A percentile compares a stretch with the other conserved stretches of the same genome.
These are phyloP conservation scores for Clarireedia hainanense DNA, from an alignment of 2,329 filamentous ascomycete species.

Conservation along the genomic window DNA sequence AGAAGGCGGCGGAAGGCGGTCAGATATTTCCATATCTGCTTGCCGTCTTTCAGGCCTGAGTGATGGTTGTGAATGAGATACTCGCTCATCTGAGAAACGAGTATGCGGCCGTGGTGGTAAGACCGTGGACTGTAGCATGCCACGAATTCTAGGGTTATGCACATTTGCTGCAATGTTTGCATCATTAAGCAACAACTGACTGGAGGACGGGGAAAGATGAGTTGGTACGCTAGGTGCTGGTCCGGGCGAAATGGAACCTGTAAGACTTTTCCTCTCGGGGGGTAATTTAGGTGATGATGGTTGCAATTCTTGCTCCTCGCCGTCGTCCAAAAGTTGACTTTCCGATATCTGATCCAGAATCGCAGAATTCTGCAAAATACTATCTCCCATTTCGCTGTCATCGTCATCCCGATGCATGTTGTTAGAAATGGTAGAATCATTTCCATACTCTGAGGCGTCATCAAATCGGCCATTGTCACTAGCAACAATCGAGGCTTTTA, in stretches of 20 bases:
- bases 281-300: slow-evolving; percentile 5
- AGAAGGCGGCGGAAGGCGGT: background rate
- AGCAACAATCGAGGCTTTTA: slow-evolving; percentile 17
- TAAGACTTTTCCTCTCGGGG: background rate
- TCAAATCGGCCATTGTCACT: slow-evolving; percentile 29
- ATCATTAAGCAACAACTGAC: slow-evolving; percentile 6
- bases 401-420: slow-evolving; percentile 14
- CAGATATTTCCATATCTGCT: background rate
- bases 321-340: slow-evolving; percentile 24
- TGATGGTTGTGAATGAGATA: slow-evolving; percentile 26
- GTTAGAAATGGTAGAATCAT: slow-evolving; percentile 17
- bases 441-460: slow-evolving; percentile 29
- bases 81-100: slow-evolving; percentile 22
- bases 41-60: slow-evolving; percentile 6
- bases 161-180: background rate
- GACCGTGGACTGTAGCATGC: slow-evolving; percentile 23
- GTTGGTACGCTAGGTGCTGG: slow-evolving; percentile 47
- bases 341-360: slow-evolving; percentile 28
- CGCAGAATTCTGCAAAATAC: slow-evolving; percentile 24
- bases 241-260: background rate
- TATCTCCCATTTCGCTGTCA: slow-evolving; percentile 21
- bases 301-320: slow-evolving; percentile 28
- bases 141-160: background rate
- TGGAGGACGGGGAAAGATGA: slow-evolving; percentile 23
- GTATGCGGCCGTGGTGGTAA: slow-evolving; percentile 18